Base-by-base conservation (phyloP, 805 yeast genomes). In the Cyberlindnera bimundalis region DNA sequence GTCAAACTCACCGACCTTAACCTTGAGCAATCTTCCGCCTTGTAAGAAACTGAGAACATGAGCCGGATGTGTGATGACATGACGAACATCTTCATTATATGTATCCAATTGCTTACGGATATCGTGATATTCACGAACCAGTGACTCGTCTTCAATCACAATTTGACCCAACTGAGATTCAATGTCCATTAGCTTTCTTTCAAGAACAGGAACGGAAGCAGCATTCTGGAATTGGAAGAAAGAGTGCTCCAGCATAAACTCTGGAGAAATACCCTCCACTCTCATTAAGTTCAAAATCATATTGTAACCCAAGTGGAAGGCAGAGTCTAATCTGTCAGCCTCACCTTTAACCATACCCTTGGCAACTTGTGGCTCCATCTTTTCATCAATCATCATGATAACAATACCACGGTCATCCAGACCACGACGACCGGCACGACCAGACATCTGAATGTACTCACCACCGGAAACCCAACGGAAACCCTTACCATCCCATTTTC, bases 401-500 rank as follows among this genome's bases (percentile, higher is more conserved):
- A 93, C 99, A 64, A 93, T 89, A 68, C 99, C 99, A 63, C 99
- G 84, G 62, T 93, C 99, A 74, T 93, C 99, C 54, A 93, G 76
- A 59, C 99, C 99, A 75, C 99, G 86, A 73, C 99, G 90, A 55
- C 99, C 99, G 17, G 99, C 99, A 66, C 99, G 81, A 51, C 99
- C 99, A 33, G 96, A 87, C 99, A 93, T 93, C 68, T 93, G 99
- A 59, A 93, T 93, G 66, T 93, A 93, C 67, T 93, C 99, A 70
- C 99, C 99, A 45, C 99, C 99, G 42, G 96, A 86, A 24, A 93
- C 97, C 99, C 99, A 93, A 66, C 99, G 81, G 73, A 91, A 89
- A 15, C 91, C 95, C 48, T 78, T 80, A 55, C 99, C 99, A 67
- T 93, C 99, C 96, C 97, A 93, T 63, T 93, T 93, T 60, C 99